phyloP scores from a whole-genome alignment of 2,329 filamentous ascomycete genomes.

The Herpotrichia juniperi region DNA sequence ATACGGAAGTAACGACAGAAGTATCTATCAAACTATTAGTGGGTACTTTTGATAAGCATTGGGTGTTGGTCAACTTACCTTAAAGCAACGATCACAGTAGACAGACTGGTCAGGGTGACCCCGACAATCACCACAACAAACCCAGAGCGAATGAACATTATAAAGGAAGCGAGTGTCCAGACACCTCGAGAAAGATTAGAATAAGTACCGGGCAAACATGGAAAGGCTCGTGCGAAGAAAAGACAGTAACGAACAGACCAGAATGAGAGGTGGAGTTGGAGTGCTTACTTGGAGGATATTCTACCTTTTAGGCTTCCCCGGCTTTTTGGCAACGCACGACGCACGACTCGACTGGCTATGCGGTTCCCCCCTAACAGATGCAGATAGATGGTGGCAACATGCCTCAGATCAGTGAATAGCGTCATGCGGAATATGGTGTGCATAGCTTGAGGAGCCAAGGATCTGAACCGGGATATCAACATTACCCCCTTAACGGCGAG shows the following conservation, averaged over 20 bases:
- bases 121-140: conserved; percentile 43
- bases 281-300: conserved; percentile 15
- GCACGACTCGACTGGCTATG: conserved; percentile 9
- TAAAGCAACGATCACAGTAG: conserved; percentile 38
- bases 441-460: conserved; percentile 6
- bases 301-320: conserved; percentile 28
- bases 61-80: conserved; percentile 25
- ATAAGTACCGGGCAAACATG: conserved; percentile 4
- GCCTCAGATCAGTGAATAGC: not conserved
- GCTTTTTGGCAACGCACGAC: conserved; percentile 13
- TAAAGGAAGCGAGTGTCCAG: conserved; percentile 8
- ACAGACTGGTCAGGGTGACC: conserved; percentile 39
- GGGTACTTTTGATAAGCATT: not conserved
- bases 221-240: conserved; percentile 5
- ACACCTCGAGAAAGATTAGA: conserved; percentile 2
- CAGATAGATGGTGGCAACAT: conserved; percentile 7
- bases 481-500: conserved; percentile 3
- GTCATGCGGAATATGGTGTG: conserved; percentile 8
- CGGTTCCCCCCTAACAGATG: conserved; percentile 3
- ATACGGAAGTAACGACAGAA: conserved; percentile 42
- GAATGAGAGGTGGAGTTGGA: conserved; percentile 5
- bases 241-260: conserved; percentile 1
- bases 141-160: conserved; percentile 39
- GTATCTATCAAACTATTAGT: conserved; percentile 25
- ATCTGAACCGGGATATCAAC: not conserved